Evolutionary conservation across 163 green algal species (phyloP).

Genomic region (Prototheca cutis): DNA sequence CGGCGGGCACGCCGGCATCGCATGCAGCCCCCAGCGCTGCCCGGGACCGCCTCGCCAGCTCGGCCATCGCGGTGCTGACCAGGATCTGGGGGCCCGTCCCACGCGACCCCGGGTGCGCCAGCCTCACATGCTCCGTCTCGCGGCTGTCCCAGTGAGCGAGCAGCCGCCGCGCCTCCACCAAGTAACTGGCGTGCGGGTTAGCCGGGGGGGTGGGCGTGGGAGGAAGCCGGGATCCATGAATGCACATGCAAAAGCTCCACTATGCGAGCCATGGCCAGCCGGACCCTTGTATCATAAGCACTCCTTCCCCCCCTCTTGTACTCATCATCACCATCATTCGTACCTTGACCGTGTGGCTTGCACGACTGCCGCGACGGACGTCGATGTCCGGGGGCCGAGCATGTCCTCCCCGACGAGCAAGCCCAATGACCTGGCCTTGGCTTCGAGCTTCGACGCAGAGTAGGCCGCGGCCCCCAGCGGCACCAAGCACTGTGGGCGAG

Average conservation of each 20-base stretch:
- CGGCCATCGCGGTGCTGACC: slow-evolving; percentile 12
- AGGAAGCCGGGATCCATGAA: too few species aligned
- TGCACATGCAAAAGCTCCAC: too few species aligned
- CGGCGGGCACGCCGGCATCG: slow-evolving; percentile 13
- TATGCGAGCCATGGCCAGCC: too few species aligned
- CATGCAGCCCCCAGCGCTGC: slow-evolving; percentile 21
- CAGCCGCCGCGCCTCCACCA: background rate
- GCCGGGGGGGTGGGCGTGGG: too few species aligned
- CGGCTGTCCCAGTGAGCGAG: slow-evolving; percentile 1
- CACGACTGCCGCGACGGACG: background rate
- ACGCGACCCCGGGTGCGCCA: background rate
- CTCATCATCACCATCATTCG: too few species aligned
- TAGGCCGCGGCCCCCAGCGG: background rate
- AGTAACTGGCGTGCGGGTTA: too few species aligned
- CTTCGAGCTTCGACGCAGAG: slow-evolving; percentile 19
- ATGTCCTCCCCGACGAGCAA: slow-evolving; percentile 3
- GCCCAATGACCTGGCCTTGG: slow-evolving; percentile 18
- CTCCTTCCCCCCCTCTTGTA: too few species aligned
- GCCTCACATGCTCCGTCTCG: background rate
- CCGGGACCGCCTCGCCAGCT: slow-evolving; percentile 11
- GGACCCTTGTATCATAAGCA: too few species aligned
- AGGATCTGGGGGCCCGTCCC: background rate
- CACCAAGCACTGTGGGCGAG: background rate
- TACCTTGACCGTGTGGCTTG: too few species aligned
- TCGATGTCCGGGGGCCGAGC: background rate